Percentiles rank a stretch among this genome's conserved stretches.
phyloP scores from a whole-genome alignment of 2,329 filamentous ascomycete species.

The Colletotrichum liriopes region DNA sequence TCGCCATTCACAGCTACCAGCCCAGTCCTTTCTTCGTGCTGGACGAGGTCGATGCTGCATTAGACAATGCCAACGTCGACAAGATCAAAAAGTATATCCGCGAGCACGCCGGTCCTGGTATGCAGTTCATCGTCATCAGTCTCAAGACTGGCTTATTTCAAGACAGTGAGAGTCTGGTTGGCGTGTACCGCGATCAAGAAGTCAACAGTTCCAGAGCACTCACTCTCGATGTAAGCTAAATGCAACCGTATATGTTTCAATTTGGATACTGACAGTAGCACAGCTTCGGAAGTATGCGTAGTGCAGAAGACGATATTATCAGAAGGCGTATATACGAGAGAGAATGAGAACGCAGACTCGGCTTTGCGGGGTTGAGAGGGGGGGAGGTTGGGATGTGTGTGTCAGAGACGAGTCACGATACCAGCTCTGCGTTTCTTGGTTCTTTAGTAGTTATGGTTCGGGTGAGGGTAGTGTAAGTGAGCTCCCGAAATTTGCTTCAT shows the following conservation, averaged over 20 bases:
- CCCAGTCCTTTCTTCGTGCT: constrained; percentile 97
- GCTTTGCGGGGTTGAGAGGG: neutral
- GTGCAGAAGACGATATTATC: neutral
- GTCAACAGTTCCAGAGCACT: constrained; percentile 93
- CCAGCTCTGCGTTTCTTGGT: constrained; percentile 25
- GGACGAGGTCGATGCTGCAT: constrained; percentile 96
- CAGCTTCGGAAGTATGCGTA: constrained; percentile 41
- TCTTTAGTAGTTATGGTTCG: constrained; percentile 18
- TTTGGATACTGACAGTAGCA: constrained; percentile 13
- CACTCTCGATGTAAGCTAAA: constrained; percentile 89
- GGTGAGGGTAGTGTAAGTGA: neutral
- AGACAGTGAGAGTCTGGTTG: constrained; percentile 94
- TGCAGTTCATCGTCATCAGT: constrained; percentile 99
- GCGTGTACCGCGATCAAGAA: constrained; percentile 94
- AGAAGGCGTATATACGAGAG: constrained; percentile 1
- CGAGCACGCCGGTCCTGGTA: constrained; percentile 93
- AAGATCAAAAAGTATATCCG: constrained; percentile 97
- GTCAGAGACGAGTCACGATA: constrained; percentile 23
- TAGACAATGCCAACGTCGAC: constrained; percentile 98
- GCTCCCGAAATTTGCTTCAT: constrained; percentile 1
- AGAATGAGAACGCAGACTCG: neutral
- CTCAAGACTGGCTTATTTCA: constrained; percentile 97
- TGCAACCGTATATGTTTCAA: constrained; percentile 17
- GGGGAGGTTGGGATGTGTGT: neutral
- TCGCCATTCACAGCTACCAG: constrained; percentile 97